These are phyloP conservation scores for Mycena rebaudengoi DNA, from an alignment of 768 basidiomycete species.

Conservation along the genomic window DNA sequence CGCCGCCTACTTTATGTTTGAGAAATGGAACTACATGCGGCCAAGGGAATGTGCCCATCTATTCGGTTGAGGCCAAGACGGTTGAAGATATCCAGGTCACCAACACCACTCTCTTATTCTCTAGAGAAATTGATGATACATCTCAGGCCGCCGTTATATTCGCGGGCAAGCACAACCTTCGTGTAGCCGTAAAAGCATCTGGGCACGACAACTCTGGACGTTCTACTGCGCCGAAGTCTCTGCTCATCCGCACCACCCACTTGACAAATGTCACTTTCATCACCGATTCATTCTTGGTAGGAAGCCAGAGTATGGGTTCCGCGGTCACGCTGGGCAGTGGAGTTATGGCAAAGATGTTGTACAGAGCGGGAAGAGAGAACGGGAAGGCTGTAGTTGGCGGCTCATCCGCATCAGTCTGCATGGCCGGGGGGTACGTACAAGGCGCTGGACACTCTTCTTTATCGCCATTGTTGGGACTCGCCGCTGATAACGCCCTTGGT, in stretches of 20 bases:
- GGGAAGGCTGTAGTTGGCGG: conserved; percentile 35
- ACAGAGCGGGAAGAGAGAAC: conserved; percentile 27
- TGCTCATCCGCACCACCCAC: conserved; percentile 52
- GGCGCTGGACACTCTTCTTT: conserved; percentile 38
- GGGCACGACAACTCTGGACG: conserved; percentile 55
- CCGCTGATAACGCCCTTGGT: conserved; percentile 34
- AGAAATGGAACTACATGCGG: conserved; percentile 37
- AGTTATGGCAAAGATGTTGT: conserved; percentile 28
- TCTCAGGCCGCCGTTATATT: conserved; percentile 41
- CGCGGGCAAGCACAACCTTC: conserved; percentile 36
- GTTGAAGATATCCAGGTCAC: conserved; percentile 41
- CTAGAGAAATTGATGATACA: background rate
- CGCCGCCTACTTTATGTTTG: background rate
- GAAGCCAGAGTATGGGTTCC: conserved; percentile 25
- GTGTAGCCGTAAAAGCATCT: conserved; percentile 32
- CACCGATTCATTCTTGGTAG: conserved; percentile 29
- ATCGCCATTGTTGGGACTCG: conserved; percentile 33
- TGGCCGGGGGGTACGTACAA: conserved; percentile 39
- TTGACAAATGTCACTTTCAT: conserved; percentile 45
- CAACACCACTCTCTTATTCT: too few relatives aligned
- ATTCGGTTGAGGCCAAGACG: conserved; percentile 49
- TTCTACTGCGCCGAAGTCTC: conserved; percentile 48
- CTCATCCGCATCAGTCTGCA: conserved; percentile 28
- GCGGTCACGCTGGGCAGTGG: conserved; percentile 38
- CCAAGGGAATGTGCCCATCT: conserved; percentile 51